Conservation (phyloP, 164 flowering plant species). For the Vitis rupestris region DNA sequence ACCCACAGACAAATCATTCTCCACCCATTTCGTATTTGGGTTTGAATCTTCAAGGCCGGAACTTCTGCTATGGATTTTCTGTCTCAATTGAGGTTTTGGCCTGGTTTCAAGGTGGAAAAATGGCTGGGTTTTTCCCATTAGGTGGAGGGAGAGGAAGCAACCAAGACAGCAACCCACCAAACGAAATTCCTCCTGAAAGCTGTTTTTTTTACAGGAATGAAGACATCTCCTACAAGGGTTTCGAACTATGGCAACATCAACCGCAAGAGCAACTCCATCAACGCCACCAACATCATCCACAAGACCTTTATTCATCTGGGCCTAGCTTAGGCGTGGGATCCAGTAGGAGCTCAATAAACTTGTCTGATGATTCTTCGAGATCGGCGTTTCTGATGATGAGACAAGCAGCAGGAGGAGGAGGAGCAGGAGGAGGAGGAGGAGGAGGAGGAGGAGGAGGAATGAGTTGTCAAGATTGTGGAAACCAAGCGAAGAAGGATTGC, state of each 20-base stretch:
- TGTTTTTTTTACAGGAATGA: slow-evolving; percentile 41
- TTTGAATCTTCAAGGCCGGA: neutral
- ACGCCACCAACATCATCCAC: slow-evolving; percentile 8
- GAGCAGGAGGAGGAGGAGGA: slow-evolving; percentile 21
- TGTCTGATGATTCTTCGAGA: slow-evolving; percentile 22
- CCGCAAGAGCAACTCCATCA: slow-evolving; percentile 21
- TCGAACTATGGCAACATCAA: slow-evolving; percentile 58
- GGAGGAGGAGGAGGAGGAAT: slow-evolving; percentile 29
- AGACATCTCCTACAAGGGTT: slow-evolving; percentile 36
- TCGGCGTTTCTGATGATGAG: slow-evolving; percentile 43
- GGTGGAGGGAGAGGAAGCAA: slow-evolving; percentile 22
- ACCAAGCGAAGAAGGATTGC: slow-evolving; percentile 89
- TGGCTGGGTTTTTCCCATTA: slow-evolving; percentile 57
- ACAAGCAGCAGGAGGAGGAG: neutral
- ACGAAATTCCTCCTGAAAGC: slow-evolving; percentile 27
- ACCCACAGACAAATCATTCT: too few relatives aligned
- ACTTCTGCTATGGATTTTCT: slow-evolving; percentile 36
- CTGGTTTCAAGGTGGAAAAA: slow-evolving; percentile 17
- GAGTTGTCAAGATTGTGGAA: slow-evolving; percentile 84
- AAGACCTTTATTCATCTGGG: slow-evolving; percentile 23
- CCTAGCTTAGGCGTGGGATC: slow-evolving; percentile 33
- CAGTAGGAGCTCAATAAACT: slow-evolving; percentile 23
- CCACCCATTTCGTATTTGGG: too few relatives aligned
- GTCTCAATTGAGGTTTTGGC: slow-evolving; percentile 19
- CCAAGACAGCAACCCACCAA: slow-evolving; percentile 9